These are phyloP conservation scores for Termitomyces sp. DNA, from an alignment of 768 basidiomycete species.

Conservation along the genomic window DNA sequence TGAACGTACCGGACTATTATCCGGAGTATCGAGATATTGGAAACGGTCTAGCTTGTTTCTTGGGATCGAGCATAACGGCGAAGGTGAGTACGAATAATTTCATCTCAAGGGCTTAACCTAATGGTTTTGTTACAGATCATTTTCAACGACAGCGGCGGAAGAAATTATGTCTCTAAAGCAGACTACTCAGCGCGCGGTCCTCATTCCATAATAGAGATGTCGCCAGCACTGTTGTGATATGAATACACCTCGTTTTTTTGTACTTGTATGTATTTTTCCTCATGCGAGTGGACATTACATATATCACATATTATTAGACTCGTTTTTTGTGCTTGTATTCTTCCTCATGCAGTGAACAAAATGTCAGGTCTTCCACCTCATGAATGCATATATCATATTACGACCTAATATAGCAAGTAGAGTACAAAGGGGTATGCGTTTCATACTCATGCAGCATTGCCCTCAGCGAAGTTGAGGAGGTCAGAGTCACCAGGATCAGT, in stretches of 20 bases:
- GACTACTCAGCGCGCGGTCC: conserved; percentile 76
- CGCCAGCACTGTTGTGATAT: conserved; percentile 60
- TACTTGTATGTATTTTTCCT: neutral
- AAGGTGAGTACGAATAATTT: conserved; percentile 44
- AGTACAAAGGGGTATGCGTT: neutral
- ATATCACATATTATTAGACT: too few relatives aligned
- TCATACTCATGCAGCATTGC: conserved; percentile 48
- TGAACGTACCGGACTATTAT: conserved; percentile 84
- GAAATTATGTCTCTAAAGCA: conserved; percentile 72
- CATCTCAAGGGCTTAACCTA: neutral
- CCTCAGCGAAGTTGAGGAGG: conserved; percentile 83
- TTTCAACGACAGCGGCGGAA: conserved; percentile 63
- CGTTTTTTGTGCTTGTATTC: too few relatives aligned
- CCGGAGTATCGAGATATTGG: conserved; percentile 86
- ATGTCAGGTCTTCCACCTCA: neutral
- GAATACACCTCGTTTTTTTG: neutral
- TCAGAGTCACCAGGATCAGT: conserved; percentile 96
- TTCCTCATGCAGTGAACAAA: neutral
- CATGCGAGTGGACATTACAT: too few relatives aligned
- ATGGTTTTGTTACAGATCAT: conserved; percentile 45
- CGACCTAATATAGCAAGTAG: neutral
- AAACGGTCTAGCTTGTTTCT: conserved; percentile 73
- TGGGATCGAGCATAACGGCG: conserved; percentile 80
- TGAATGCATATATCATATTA: conserved; percentile 8
- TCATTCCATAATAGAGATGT: conserved; percentile 69